Percentiles rank a stretch among this genome's conserved stretches.
phyloP scores from a whole-genome alignment of 1,284 basidiomycete genomes.

The Uromyces viciae-fabae region DNA sequence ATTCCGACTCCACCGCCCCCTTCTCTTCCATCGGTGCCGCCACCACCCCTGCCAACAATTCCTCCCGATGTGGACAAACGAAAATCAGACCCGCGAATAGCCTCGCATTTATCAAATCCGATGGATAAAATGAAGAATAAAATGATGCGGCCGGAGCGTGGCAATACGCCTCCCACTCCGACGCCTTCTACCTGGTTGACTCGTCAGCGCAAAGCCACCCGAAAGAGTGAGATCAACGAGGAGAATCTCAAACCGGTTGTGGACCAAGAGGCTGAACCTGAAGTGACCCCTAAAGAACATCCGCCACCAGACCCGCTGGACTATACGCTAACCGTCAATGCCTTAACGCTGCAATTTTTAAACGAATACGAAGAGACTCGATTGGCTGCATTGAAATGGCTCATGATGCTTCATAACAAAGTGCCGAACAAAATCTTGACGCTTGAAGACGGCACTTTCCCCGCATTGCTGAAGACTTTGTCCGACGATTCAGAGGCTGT shows the following conservation, averaged over 20 bases:
- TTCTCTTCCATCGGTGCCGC: slow-evolving; percentile 52
- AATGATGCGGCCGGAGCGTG: slow-evolving; percentile 11
- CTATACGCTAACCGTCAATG: slow-evolving; percentile 85
- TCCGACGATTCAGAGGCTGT: slow-evolving; percentile 97
- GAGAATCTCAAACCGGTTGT: background rate
- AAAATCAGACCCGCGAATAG: slow-evolving; percentile 19
- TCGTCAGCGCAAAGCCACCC: background rate
- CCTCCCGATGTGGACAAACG: slow-evolving; percentile 28
- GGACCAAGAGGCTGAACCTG: background rate
- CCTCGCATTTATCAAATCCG: slow-evolving; percentile 2
- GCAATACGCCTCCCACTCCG: slow-evolving; percentile 41
- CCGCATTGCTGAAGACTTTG: slow-evolving; percentile 86
- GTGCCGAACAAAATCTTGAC: slow-evolving; percentile 93
- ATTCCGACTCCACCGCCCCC: slow-evolving; percentile 68
- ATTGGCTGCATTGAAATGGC: slow-evolving; percentile 92
- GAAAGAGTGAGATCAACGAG: slow-evolving; percentile 19
- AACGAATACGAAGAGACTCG: slow-evolving; percentile 95
- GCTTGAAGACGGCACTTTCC: slow-evolving; percentile 94
- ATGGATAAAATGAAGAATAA: slow-evolving; percentile 32
- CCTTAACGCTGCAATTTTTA: slow-evolving; percentile 85
- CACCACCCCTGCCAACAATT: slow-evolving; percentile 41
- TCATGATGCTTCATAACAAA: slow-evolving; percentile 97
- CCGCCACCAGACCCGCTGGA: slow-evolving; percentile 71
- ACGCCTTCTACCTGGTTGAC: slow-evolving; percentile 13
- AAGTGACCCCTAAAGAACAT: slow-evolving; percentile 56